Evolutionary conservation across 352 stramenopile species (phyloP), one percentile per base, ranked within the genome.

Genomic region (Pythium myriotylum): DNA sequence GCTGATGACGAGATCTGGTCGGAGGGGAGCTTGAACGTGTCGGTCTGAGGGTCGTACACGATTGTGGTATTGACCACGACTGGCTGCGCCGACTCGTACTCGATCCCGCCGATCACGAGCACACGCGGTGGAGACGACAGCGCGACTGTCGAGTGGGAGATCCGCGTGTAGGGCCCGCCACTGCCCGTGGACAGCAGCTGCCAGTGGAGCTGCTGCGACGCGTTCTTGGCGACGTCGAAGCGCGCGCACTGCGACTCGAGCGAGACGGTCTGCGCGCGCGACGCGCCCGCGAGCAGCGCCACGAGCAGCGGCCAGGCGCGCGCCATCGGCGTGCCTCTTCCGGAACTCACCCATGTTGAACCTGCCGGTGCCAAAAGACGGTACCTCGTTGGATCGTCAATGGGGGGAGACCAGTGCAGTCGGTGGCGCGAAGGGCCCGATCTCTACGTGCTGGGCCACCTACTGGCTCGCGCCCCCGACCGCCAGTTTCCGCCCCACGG

Each of bases 1-100:
- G 39, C 67, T 50, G 13, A 77, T 13, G 81, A 91, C 20, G 76
- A 41, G 59, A 91, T 82, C 17, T 74, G 60, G 66, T 91, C 81
- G 32, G 69, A 49, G 0, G 79, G 75, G 4, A 70, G 65, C 6
- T 59, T 37, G 56, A 88, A 91, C 1, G 32, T 22, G 59, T 86
- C 81, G 3, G 68, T 56, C 7, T 55, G 33, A 22, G 81, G 57
- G 32, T 76, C 55, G 62, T 77, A 91, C 24, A 89, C 74, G n/a
- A 89, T 62, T 23, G 83, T 72, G 33, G 79, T 76, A 35, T 68
- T 81, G 51, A 66, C 57, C 10, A 89, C 78, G 2, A 84, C 75
- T 4, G 81, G 81, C 64, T 91, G 81, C 22, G 79, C 74, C 0
- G 79, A 89, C 58, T 89, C 81, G 67, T 85, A 89, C 55, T 77